Percentiles rank a stretch among this genome's conserved stretches.
Conservation (phyloP, 2,329 filamentous ascomycete genomes). For the Aspergillus sp. region DNA sequence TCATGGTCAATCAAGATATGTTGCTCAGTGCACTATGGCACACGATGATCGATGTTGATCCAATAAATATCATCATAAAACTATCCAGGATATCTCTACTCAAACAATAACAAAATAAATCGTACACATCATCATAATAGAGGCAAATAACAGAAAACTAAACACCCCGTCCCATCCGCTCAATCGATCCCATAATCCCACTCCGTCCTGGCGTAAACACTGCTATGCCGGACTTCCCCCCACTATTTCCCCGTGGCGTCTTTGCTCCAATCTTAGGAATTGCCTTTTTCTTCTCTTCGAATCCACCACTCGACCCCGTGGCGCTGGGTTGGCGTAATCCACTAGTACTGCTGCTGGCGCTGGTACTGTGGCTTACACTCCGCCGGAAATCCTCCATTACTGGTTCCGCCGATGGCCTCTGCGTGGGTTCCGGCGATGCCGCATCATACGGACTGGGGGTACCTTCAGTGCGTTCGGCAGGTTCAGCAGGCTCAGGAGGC, state of each 20-base stretch:
- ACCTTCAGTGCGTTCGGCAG: background rate
- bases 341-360: constrained; percentile 20
- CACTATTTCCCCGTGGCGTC: constrained; percentile 30
- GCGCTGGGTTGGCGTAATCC: constrained; percentile 26
- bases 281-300: constrained; percentile 14
- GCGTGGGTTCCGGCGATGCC: constrained; percentile 7
- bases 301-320: constrained; percentile 13
- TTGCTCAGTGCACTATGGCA: no score
- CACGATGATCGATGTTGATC: no score
- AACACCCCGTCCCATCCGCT: constrained; percentile 66
- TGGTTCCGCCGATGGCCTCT: constrained; percentile 7
- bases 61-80: background rate
- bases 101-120: background rate
- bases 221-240: constrained; percentile 31
- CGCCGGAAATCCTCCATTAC: constrained; percentile 15
- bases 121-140: background rate
- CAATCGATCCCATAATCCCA: constrained; percentile 77
- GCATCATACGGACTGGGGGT: background rate
- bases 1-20: no score
- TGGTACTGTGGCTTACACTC: constrained; percentile 18
- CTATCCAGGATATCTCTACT: background rate
- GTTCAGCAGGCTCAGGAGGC: constrained; percentile 1
- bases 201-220: constrained; percentile 48
- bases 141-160: background rate
- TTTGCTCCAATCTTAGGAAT: constrained; percentile 25